Evolutionary conservation across 2,329 filamentous ascomycete species (phyloP).

Genomic region (Colletotrichum tropicicola): DNA sequence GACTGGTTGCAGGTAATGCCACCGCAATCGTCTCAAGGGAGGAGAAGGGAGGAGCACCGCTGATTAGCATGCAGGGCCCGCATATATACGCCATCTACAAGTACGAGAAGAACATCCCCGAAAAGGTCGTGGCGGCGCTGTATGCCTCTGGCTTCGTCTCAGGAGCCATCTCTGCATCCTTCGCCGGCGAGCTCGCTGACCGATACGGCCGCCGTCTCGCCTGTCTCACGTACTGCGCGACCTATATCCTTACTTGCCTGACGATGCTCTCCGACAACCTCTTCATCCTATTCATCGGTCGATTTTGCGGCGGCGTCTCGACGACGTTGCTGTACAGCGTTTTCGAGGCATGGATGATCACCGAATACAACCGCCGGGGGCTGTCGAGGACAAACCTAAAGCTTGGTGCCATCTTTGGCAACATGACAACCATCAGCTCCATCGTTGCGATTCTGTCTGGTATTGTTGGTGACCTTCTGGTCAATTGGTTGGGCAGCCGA

Average conservation of each 20-base stretch:
- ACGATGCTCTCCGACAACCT: slow-evolving; percentile 55
- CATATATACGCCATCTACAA: slow-evolving; percentile 63
- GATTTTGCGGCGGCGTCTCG: slow-evolving; percentile 63
- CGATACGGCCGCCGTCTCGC: slow-evolving; percentile 58
- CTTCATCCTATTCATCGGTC: slow-evolving; percentile 59
- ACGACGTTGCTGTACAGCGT: slow-evolving; percentile 66
- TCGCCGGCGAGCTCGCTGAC: slow-evolving; percentile 49
- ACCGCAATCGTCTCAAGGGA: neutral
- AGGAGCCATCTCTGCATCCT: slow-evolving; percentile 53
- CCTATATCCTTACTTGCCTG: slow-evolving; percentile 61
- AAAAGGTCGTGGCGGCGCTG: slow-evolving; percentile 53
- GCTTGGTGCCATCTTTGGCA: slow-evolving; percentile 61
- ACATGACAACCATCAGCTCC: slow-evolving; percentile 62
- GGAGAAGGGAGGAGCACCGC: too few species aligned
- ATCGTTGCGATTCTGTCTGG: slow-evolving; percentile 64
- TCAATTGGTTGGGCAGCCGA: slow-evolving; percentile 54
- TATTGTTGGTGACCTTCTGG: slow-evolving; percentile 60
- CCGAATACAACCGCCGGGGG: slow-evolving; percentile 60
- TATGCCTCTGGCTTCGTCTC: slow-evolving; percentile 59
- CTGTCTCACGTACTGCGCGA: slow-evolving; percentile 62
- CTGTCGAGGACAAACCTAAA: slow-evolving; percentile 49
- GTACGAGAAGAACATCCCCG: slow-evolving; percentile 55
- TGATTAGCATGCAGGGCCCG: slow-evolving; percentile 44
- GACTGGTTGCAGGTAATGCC: slow-evolving; percentile 43
- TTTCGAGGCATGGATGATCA: slow-evolving; percentile 69